Conservation (phyloP, 2,329 filamentous ascomycete species). For the Neophaeococcomyces mojaviensis region DNA sequence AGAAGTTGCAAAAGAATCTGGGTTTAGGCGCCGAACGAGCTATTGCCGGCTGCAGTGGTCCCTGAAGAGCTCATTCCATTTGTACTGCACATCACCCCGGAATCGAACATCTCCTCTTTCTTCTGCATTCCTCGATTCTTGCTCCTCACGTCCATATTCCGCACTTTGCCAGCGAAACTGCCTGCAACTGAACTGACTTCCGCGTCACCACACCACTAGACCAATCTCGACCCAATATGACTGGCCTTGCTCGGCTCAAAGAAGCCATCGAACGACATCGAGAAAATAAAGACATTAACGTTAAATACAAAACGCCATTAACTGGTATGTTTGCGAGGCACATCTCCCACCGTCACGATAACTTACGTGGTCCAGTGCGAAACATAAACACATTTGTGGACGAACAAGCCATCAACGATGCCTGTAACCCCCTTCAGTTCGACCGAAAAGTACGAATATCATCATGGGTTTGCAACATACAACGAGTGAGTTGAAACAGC, state of each 20-base stretch:
- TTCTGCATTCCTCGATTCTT: background rate
- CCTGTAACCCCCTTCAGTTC: slow-evolving; percentile 56
- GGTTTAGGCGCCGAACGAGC: background rate
- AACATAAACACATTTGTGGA: slow-evolving; percentile 24
- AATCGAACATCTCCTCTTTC: slow-evolving; percentile 4
- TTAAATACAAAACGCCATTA: slow-evolving; percentile 25
- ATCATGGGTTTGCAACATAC: slow-evolving; percentile 69
- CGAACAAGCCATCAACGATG: slow-evolving; percentile 40
- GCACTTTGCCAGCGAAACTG: slow-evolving; percentile 14
- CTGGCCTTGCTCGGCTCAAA: slow-evolving; percentile 21
- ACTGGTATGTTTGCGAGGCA: slow-evolving; percentile 14
- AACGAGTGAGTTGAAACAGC: slow-evolving; percentile 55
- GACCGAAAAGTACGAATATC: slow-evolving; percentile 66
- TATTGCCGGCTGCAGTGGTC: background rate
- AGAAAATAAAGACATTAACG: slow-evolving; percentile 24
- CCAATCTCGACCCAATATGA: slow-evolving; percentile 19
- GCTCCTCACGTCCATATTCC: slow-evolving; percentile 18
- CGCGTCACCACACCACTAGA: slow-evolving; percentile 12
- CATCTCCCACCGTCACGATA: background rate
- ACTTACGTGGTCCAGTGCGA: slow-evolving; percentile 13
- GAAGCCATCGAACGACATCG: slow-evolving; percentile 22
- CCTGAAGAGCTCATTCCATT: background rate
- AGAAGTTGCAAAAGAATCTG: slow-evolving; percentile 1
- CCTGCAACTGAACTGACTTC: slow-evolving; percentile 7
- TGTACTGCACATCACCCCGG: slow-evolving; percentile 6